Evolutionary conservation across 805 yeast genomes (phyloP).

Genomic region (Candida ipomoeae): DNA sequence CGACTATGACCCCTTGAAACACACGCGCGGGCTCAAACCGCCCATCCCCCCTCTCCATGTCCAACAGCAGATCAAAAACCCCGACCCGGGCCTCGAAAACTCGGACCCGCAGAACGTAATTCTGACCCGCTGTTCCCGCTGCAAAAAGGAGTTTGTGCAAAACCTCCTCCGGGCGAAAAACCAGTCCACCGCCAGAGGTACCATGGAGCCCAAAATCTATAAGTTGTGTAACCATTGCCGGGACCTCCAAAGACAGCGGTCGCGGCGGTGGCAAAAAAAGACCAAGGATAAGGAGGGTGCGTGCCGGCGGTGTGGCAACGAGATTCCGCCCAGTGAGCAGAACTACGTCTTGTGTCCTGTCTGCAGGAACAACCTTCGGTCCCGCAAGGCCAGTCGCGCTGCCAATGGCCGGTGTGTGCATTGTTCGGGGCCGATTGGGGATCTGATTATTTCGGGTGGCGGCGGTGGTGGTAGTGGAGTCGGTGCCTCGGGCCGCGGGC

Average conservation of each 20-base stretch:
- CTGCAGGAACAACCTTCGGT: conserved; percentile 53
- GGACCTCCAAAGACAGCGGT: conserved; percentile 57
- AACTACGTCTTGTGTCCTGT: conserved; percentile 57
- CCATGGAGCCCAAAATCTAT: conserved; percentile 40
- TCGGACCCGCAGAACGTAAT: conserved; percentile 9
- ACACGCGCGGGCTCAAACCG: conserved; percentile 18
- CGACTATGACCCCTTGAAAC: conserved; percentile 5
- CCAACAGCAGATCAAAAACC: conserved; percentile 34
- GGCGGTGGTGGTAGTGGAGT: no score
- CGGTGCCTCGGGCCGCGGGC: no score
- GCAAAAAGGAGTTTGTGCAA: conserved; percentile 57
- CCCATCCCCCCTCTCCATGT: conserved; percentile 43
- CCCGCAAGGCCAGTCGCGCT: conserved; percentile 54
- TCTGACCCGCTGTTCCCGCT: conserved; percentile 44
- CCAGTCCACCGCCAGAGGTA: conserved; percentile 25
- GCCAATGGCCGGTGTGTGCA: conserved; percentile 66
- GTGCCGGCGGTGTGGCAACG: conserved; percentile 60
- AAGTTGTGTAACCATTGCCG: conserved; percentile 64
- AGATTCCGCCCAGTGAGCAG: conserved; percentile 47
- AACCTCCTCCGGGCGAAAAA: conserved; percentile 32
- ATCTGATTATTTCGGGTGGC: conserved; percentile 25
- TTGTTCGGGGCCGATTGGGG: conserved; percentile 54
- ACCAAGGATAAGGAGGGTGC: conserved; percentile 59
- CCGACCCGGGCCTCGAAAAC: conserved; percentile 10
- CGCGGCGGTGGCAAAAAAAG: conserved; percentile 60